phyloP scores from a whole-genome alignment of 202 grass and related monocot species.

The Dendrocalamus latiflorus region DNA sequence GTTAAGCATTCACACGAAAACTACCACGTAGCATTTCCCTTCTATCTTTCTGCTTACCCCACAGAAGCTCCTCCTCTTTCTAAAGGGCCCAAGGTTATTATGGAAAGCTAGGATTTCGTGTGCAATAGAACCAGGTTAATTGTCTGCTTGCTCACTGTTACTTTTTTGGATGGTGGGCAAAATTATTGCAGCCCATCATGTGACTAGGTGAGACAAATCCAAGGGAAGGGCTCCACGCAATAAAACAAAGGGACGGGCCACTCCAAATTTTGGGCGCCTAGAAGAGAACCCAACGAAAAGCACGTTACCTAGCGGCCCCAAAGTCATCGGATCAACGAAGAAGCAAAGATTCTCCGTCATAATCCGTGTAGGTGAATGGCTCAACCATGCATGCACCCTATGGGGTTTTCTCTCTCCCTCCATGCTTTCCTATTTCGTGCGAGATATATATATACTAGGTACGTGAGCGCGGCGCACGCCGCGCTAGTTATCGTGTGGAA shows the following conservation, averaged over 20 bases:
- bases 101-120: neutral
- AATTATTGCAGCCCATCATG: slow-evolving; percentile 47
- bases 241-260: slow-evolving; percentile 26
- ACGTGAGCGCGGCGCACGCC: too few relatives aligned
- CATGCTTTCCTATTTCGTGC: too few relatives aligned
- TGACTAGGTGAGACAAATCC: slow-evolving; percentile 52
- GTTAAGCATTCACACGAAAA: neutral
- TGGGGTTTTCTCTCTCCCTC: too few relatives aligned
- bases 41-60: neutral
- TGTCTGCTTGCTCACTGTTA: neutral
- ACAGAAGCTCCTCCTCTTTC: slow-evolving; percentile 26
- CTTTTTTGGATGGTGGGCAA: slow-evolving; percentile 7
- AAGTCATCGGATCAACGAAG: slow-evolving; percentile 26
- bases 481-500: too few relatives aligned
- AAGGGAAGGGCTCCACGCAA: slow-evolving; percentile 55
- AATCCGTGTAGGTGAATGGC: neutral
- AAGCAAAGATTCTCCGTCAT: slow-evolving; percentile 21
- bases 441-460: too few relatives aligned
- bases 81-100: slow-evolving; percentile 28
- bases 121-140: neutral
- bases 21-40: neutral
- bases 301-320: slow-evolving; percentile 3
- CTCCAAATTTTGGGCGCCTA: neutral
- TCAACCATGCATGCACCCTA: slow-evolving; percentile 5
- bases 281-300: slow-evolving; percentile 12